These are phyloP conservation scores for Cytospora schulzeri DNA, from an alignment of 2,329 filamentous ascomycete species.

Conservation along the genomic window DNA sequence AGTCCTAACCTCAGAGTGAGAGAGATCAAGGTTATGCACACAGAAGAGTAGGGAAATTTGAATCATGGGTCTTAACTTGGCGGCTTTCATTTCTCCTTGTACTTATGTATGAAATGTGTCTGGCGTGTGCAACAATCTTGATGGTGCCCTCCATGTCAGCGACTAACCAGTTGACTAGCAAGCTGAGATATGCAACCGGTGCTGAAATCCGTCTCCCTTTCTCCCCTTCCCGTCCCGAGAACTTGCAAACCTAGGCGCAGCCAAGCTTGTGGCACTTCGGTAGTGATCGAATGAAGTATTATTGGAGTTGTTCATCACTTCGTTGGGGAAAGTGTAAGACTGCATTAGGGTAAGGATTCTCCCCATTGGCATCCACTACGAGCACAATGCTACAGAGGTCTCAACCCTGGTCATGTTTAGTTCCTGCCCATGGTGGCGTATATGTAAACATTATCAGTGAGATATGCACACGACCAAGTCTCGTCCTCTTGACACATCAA, in stretches of 20 bases:
- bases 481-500: no score
- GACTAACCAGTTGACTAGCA: constrained; percentile 3
- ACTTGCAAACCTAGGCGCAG: neutral
- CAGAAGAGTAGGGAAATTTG: neutral
- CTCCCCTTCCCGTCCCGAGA: neutral
- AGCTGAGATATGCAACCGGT: neutral
- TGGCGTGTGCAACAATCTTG: neutral
- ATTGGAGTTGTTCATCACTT: neutral
- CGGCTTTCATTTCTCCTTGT: constrained; percentile 2
- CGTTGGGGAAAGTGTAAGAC: neutral
- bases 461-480: no score
- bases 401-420: neutral
- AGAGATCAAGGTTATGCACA: neutral
- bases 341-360: neutral
- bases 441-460: no score
- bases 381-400: neutral
- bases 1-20: neutral
- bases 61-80: neutral
- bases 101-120: constrained; percentile 14
- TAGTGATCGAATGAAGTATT: neutral
- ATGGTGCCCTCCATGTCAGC: constrained; percentile 20
- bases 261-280: neutral
- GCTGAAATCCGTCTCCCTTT: neutral
- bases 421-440: neutral
- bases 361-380: neutral